phyloP scores from a whole-genome alignment of 2,329 filamentous ascomycete species.

The Hypoxylon rubiginosum region DNA sequence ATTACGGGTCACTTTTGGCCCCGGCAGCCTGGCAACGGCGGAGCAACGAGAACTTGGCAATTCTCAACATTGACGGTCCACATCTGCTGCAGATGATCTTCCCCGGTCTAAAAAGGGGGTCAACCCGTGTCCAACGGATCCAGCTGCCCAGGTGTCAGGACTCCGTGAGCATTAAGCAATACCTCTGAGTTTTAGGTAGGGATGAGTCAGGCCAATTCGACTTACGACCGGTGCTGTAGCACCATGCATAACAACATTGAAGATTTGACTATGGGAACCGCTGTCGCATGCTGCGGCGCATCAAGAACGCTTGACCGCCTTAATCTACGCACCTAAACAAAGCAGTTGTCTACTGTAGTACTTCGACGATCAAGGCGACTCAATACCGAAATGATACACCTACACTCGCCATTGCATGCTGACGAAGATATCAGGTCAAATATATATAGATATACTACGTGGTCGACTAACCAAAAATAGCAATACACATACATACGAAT shows the following conservation, averaged over 20 bases:
- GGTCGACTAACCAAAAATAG: not conserved
- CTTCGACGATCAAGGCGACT: not conserved
- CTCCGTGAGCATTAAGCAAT: not conserved
- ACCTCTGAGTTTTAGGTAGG: not conserved
- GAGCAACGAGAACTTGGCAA: constrained; percentile 32
- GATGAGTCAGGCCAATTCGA: constrained; percentile 18
- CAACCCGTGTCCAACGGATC: constrained; percentile 7
- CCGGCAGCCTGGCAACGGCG: constrained; percentile 41
- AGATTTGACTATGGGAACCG: not conserved
- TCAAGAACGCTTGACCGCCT: constrained; percentile 3
- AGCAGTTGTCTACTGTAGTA: constrained; percentile 1
- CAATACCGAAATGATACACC: not conserved
- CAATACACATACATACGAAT: not conserved
- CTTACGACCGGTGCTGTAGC: constrained; percentile 6
- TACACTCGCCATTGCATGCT: no score
- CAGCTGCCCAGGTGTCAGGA: not conserved
- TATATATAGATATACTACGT: not conserved
- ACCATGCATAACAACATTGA: constrained; percentile 7
- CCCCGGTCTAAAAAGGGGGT: constrained; percentile 9
- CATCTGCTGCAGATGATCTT: not conserved
- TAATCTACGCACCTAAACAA: constrained; percentile 11
- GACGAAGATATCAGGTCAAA: no score
- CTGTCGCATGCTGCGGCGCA: constrained; percentile 11
- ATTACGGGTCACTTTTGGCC: constrained; percentile 18
- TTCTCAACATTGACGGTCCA: not conserved